These are phyloP conservation scores for Haberlea rhodopensis DNA, from an alignment of 257 asterid genomes.

Conservation along the genomic window DNA sequence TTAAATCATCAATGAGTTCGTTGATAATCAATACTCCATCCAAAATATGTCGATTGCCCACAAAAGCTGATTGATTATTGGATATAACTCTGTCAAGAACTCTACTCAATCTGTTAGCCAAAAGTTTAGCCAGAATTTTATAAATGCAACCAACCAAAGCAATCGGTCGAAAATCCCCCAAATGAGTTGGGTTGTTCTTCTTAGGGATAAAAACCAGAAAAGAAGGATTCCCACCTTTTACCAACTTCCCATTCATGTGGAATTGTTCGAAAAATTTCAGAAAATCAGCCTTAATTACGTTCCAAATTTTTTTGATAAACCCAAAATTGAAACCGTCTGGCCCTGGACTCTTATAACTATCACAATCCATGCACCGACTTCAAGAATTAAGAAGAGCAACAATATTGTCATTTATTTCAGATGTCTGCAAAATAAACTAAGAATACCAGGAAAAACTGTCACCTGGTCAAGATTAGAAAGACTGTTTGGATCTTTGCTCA, in stretches of 20 bases:
- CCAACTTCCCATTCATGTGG: background rate
- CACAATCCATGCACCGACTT: too few relatives aligned
- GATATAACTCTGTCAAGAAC: background rate
- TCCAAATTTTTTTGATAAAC: too few relatives aligned
- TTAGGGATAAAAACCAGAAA: background rate
- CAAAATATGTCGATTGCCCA: background rate
- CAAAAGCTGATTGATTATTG: background rate
- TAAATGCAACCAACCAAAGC: background rate
- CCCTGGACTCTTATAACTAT: too few relatives aligned
- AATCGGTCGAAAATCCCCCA: background rate
- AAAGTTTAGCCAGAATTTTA: background rate
- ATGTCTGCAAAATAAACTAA: background rate
- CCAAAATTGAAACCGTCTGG: too few relatives aligned
- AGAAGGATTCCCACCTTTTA: background rate
- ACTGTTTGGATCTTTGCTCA: constrained; percentile 99
- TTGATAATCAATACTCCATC: background rate
- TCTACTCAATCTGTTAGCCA: background rate
- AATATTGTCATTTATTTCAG: background rate
- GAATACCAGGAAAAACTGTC: constrained; percentile 19
- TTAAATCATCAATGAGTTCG: background rate
- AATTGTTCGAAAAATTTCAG: too few relatives aligned
- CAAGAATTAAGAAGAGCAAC: background rate
- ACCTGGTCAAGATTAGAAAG: constrained; percentile 98
- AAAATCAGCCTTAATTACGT: too few relatives aligned
- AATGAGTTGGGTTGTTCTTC: background rate